Conservation (phyloP, 1,139 yeast genomes). For the Candida sanyaensis region DNA sequence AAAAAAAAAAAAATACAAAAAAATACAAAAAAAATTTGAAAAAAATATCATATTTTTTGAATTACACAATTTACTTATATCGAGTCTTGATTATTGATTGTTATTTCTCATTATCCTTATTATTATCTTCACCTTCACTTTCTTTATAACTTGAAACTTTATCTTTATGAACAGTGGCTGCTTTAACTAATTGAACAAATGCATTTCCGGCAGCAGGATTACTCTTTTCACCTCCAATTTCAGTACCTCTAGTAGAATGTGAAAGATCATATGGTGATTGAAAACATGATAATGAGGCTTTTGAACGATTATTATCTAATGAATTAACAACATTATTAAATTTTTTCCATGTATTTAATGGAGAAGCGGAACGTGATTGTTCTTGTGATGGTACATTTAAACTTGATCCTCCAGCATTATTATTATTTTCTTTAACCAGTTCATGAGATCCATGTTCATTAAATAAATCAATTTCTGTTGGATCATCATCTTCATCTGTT, state of each 20-base stretch:
- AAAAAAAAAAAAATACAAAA: no score
- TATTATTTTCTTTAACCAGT: constrained; percentile 5
- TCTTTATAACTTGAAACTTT: constrained; percentile 45
- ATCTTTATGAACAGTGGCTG: constrained; percentile 70
- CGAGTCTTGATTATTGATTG: background rate
- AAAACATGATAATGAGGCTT: constrained; percentile 19
- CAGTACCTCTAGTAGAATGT: constrained; percentile 2
- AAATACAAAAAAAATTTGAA: no score
- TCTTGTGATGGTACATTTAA: constrained; percentile 1
- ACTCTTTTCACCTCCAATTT: constrained; percentile 16
- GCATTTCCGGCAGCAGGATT: constrained; percentile 38
- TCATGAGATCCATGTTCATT: constrained; percentile 30
- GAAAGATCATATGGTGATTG: constrained; percentile 14
- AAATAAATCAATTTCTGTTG: constrained; percentile 46
- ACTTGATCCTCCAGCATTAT: no score
- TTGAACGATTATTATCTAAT: constrained; percentile 17
- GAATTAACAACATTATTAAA: constrained; percentile 22
- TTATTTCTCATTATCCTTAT: no score
- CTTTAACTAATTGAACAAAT: constrained; percentile 72
- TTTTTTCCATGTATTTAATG: constrained; percentile 27
- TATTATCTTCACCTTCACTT: background rate
- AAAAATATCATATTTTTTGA: no score
- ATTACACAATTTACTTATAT: no score
- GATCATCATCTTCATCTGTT: constrained; percentile 58
- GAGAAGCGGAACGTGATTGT: constrained; percentile 6